Percentiles rank a stretch among this genome's conserved stretches.
phyloP scores from a whole-genome alignment of 2,329 filamentous ascomycete species.

The Fusarium devonianum region DNA sequence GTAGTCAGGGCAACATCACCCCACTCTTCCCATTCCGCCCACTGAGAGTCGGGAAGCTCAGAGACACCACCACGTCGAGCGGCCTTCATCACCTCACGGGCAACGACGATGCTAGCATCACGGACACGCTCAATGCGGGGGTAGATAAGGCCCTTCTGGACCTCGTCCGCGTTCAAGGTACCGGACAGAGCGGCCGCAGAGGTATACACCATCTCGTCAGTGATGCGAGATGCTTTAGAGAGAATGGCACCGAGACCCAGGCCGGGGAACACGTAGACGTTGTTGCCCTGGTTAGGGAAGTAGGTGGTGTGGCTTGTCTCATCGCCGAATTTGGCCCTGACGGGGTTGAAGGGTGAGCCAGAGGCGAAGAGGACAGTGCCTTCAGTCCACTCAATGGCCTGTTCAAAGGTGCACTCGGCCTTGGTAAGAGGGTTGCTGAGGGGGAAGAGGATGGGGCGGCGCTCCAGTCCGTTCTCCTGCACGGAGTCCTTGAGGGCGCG shows the following conservation, averaged over 20 bases:
- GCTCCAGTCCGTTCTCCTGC: slow-evolving; percentile 70
- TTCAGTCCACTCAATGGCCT: slow-evolving; percentile 89
- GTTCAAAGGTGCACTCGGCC: slow-evolving; percentile 97
- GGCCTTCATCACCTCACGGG: slow-evolving; percentile 90
- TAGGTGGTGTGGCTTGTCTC: slow-evolving; percentile 68
- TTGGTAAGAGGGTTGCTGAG: slow-evolving; percentile 96
- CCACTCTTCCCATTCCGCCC: slow-evolving; percentile 77
- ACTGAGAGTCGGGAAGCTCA: slow-evolving; percentile 70
- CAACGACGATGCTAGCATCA: slow-evolving; percentile 85
- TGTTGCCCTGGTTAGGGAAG: slow-evolving; percentile 84
- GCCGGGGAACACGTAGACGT: slow-evolving; percentile 94
- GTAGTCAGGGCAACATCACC: slow-evolving; percentile 67
- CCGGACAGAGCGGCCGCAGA: slow-evolving; percentile 83
- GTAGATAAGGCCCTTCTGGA: slow-evolving; percentile 86
- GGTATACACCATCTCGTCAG: slow-evolving; percentile 96
- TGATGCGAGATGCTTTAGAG: slow-evolving; percentile 84
- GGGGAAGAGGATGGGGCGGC: slow-evolving; percentile 91
- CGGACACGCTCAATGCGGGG: slow-evolving; percentile 90
- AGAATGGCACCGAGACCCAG: slow-evolving; percentile 93
- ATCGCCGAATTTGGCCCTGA: slow-evolving; percentile 67
- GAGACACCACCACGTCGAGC: slow-evolving; percentile 84
- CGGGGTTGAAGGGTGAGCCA: slow-evolving; percentile 85
- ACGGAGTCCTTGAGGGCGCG: slow-evolving; percentile 71
- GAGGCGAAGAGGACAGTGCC: slow-evolving; percentile 93
- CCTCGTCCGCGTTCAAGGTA: slow-evolving; percentile 81